A percentile compares a stretch with the other conserved stretches of the same genome.
Evolutionary conservation across 73 alveolate genomes (phyloP).

Genomic region (Halteria grandinella): DNA sequence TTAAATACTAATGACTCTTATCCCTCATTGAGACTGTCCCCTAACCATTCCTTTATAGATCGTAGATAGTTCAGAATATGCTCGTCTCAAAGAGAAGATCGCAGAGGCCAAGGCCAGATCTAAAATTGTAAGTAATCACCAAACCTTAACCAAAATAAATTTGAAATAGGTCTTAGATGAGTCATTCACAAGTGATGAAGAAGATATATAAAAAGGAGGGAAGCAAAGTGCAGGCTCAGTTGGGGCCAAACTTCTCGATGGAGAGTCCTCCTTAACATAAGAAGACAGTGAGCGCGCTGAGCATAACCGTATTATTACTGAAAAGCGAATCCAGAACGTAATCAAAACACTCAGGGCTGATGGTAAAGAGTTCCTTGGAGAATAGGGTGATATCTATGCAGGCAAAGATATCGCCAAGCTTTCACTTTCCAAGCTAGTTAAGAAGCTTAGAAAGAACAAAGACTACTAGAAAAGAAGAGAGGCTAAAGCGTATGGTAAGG

Average conservation of each 20-base stretch:
- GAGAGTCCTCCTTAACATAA: slow-evolving; percentile 7
- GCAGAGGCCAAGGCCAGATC: slow-evolving; percentile 45
- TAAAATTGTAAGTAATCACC: slow-evolving; percentile 4
- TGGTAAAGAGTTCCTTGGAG: slow-evolving; percentile 19
- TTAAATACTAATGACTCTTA: not conserved
- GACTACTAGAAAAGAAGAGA: slow-evolving; percentile 30
- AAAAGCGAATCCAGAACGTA: slow-evolving; percentile 1
- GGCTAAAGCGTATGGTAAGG: slow-evolving; percentile 20
- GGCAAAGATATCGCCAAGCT: not conserved
- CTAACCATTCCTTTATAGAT: slow-evolving; percentile 39
- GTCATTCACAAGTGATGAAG: not conserved
- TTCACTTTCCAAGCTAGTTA: slow-evolving; percentile 8
- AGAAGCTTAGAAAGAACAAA: slow-evolving; percentile 3
- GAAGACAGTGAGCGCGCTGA: slow-evolving; percentile 52
- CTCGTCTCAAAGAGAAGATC: slow-evolving; percentile 43
- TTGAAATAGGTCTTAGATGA: slow-evolving; percentile 31
- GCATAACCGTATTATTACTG: slow-evolving; percentile 1
- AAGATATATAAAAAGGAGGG: slow-evolving; percentile 10
- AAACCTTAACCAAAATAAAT: not conserved
- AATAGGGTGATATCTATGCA: not conserved
- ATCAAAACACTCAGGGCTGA: slow-evolving; percentile 5
- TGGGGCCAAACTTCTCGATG: slow-evolving; percentile 4
- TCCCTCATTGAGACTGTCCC: not conserved
- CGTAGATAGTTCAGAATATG: slow-evolving; percentile 49
- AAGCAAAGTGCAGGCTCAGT: no score